A percentile compares a stretch with the other conserved stretches of the same genome.
phyloP scores from a whole-genome alignment of 192 early-diverging fungal species.

The Gorgonomyces haynaldii region DNA sequence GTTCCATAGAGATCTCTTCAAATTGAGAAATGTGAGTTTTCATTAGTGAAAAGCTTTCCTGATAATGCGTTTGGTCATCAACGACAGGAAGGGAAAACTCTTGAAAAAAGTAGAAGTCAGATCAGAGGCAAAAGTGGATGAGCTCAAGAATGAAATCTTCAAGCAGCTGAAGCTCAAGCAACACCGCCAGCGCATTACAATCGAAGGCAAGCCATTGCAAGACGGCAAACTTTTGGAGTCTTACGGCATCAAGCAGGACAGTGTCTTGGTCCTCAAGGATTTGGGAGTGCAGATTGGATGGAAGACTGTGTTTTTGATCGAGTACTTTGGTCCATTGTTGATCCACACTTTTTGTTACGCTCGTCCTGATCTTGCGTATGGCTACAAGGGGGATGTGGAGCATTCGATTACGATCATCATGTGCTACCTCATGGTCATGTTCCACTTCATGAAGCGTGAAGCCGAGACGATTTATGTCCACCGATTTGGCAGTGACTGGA shows the following conservation, averaged over 20 bases:
- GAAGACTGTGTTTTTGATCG: constrained; percentile 85
- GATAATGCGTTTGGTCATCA: neutral
- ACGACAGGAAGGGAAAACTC: neutral
- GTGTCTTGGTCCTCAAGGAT: constrained; percentile 18
- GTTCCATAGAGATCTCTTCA: too few relatives aligned
- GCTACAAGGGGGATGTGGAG: constrained; percentile 34
- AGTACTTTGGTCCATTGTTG: constrained; percentile 83
- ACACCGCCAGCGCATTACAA: constrained; percentile 75
- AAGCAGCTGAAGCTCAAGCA: constrained; percentile 52
- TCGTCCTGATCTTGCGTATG: constrained; percentile 57
- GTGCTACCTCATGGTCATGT: constrained; percentile 15
- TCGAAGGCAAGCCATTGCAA: constrained; percentile 44
- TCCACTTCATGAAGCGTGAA: constrained; percentile 88
- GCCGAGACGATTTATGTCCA: constrained; percentile 88
- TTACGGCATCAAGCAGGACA: constrained; percentile 50
- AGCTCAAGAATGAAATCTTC: constrained; percentile 57
- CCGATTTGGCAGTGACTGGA: constrained; percentile 81
- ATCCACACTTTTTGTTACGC: constrained; percentile 82
- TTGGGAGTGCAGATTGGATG: constrained; percentile 76
- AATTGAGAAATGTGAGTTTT: too few relatives aligned
- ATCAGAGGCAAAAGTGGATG: constrained; percentile 47
- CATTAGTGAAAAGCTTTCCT: too few relatives aligned
- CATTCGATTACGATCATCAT: constrained; percentile 35
- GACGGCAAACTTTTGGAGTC: constrained; percentile 42
- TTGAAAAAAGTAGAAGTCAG: constrained; percentile 21